Conservation (phyloP, 2,329 filamentous ascomycete genomes). For the Penicillium sp. region DNA sequence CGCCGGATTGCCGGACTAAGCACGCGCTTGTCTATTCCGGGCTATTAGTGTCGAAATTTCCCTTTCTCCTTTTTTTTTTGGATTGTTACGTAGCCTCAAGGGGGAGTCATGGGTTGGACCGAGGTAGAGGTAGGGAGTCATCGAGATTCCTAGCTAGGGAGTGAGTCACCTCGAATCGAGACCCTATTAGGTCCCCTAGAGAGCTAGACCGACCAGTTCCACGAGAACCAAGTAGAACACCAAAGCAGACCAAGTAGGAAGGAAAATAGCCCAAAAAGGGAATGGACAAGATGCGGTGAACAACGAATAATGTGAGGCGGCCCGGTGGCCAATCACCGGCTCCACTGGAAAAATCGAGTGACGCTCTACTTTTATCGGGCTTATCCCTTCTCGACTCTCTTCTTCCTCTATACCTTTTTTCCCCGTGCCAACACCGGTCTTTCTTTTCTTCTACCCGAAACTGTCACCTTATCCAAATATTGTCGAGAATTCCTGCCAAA, state of each 20-base stretch:
- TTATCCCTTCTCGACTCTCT: constrained; percentile 11
- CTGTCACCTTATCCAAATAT: constrained; percentile 51
- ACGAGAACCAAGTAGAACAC: background rate
- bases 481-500: constrained; percentile 68
- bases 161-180: background rate
- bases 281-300: constrained; percentile 35
- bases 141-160: background rate
- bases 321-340: constrained; percentile 25
- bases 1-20: constrained; percentile 13
- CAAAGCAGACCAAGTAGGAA: no score
- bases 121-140: background rate
- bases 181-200: background rate
- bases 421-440: background rate
- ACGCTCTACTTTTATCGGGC: constrained; percentile 2
- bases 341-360: constrained; percentile 27
- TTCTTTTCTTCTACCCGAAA: constrained; percentile 19
- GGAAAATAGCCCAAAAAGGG: no score
- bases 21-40: constrained; percentile 7
- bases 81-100: background rate
- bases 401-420: constrained; percentile 2
- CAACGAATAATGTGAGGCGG: constrained; percentile 22
- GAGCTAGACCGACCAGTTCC: background rate
- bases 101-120: background rate
- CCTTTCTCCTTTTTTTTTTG: background rate
- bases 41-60: background rate